Percentiles rank a stretch among this genome's conserved stretches.
Evolutionary conservation across 1,139 yeast species (phyloP).

Genomic region (Spathaspora sp.): DNA sequence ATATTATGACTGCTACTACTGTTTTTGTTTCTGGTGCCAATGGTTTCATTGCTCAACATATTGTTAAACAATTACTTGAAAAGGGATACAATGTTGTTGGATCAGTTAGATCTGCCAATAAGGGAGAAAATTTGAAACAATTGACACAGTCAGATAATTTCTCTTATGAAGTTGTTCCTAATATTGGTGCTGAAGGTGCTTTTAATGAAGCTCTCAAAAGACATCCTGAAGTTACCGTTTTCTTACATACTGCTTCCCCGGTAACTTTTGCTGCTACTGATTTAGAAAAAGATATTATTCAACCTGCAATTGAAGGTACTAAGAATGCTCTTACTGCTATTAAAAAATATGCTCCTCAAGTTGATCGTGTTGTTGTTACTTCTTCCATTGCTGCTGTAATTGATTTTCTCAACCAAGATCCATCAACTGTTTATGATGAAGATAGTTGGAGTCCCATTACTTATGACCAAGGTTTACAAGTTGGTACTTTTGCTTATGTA

Average conservation of each 20-base stretch:
- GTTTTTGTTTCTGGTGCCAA: constrained; percentile 55
- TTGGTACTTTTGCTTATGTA: constrained; percentile 22
- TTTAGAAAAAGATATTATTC: constrained; percentile 25
- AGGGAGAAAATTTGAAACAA: constrained; percentile 21
- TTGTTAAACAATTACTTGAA: constrained; percentile 25
- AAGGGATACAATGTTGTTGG: constrained; percentile 27
- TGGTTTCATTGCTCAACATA: constrained; percentile 52
- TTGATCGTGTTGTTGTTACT: constrained; percentile 26
- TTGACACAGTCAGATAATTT: constrained; percentile 15
- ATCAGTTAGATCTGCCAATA: constrained; percentile 26
- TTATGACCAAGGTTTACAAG: constrained; percentile 27
- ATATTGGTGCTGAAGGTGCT: constrained; percentile 25
- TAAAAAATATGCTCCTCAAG: constrained; percentile 22
- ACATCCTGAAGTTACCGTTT: constrained; percentile 27
- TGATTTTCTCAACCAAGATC: constrained; percentile 10
- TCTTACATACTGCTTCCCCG: constrained; percentile 36
- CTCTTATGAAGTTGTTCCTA: constrained; percentile 27
- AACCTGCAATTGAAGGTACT: constrained; percentile 37
- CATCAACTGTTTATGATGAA: constrained; percentile 22
- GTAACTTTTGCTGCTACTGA: constrained; percentile 24
- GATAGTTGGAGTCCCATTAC: constrained; percentile 38
- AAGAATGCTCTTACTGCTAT: constrained; percentile 25
- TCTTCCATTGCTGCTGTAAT: constrained; percentile 29
- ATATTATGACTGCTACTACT: constrained; percentile 7
- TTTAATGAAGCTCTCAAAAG: constrained; percentile 29